Evolutionary conservation across 1,139 yeast genomes (phyloP).

Genomic region (Diutina pseudorugosa): DNA sequence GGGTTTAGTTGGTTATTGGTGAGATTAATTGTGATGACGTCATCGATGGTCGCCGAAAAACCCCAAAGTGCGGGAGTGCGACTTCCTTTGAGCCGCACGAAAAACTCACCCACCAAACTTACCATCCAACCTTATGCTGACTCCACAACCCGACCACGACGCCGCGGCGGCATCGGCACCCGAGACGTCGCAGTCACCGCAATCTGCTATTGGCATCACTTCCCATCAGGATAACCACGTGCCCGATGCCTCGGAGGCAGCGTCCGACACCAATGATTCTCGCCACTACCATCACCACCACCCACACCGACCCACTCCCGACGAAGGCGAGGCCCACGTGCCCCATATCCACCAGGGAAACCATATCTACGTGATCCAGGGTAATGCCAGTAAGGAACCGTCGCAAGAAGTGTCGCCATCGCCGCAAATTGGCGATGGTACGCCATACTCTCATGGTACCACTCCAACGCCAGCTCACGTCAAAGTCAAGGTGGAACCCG

Average conservation of each 20-base stretch:
- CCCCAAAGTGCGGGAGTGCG: too few species aligned
- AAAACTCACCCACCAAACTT: neutral
- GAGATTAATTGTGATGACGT: too few species aligned
- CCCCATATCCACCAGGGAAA: neutral
- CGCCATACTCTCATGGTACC: too few species aligned
- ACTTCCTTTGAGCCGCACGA: neutral
- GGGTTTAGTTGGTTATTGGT: too few species aligned
- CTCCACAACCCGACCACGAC: neutral
- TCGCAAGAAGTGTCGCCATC: neutral
- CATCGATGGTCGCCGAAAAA: neutral
- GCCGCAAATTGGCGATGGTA: neutral
- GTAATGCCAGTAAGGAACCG: neutral
- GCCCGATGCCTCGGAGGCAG: neutral
- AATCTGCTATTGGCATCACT: neutral
- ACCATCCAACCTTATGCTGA: neutral
- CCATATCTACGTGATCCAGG: neutral
- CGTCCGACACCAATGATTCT: neutral
- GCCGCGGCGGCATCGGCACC: neutral
- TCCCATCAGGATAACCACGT: neutral
- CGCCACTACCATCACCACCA: conserved; percentile 1
- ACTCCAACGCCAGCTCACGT: neutral
- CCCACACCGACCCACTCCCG: neutral
- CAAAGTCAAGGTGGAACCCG: neutral
- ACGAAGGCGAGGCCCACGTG: neutral
- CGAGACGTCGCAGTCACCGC: neutral